Evolutionary conservation across 345 rosid genomes (phyloP), one percentile per base, ranked within the genome.

Genomic region (Linum lewisii): DNA sequence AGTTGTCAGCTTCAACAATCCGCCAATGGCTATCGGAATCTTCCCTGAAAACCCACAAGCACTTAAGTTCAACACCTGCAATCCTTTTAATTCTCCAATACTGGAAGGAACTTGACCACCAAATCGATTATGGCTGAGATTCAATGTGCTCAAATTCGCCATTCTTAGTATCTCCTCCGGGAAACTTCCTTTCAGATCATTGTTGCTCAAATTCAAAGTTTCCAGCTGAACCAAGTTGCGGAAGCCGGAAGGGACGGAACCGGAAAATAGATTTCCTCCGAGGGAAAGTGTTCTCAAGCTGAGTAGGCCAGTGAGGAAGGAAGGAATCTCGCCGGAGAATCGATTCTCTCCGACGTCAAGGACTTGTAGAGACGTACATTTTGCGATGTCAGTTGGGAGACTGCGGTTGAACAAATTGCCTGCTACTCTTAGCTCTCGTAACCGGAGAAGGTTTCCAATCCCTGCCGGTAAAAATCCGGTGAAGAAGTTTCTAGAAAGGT

Each of bases 301-400:
- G 22, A 69, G 72, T 62, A 93, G 68, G 37, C 70, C 74, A 23
- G 86, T 84, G 14, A 86, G 44, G 64, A 85, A 82, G n/a, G 60
- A 74, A 0, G 95, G 99, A 59, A 93, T 73, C 63, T 66, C 63
- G 21, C 97, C 90, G 7, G 79, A 61, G 51, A 93, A 76, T 19
- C 62, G 51, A 61, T 89, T 93, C 47, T 93, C 91, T 68, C 80
- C 84, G 18, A 89, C 78, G 72, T 85, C 86, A 24, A 93, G 82
- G 45, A 85, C 66, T 4, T 64, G 64, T 64, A 93, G 75, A 0
- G 79, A 83, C 21, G 73, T 56, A 42, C 97, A 93, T 79, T 84
- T 84, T 72, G 67, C 73, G 24, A 89, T 70, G 77, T 79, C 82
- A 29, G 54, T 70, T 0, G 97, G 97, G 65, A 89, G 44, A 62